Evolutionary conservation across 371 early-diverging fungal genomes (phyloP), one percentile per base, ranked within the genome.

Genomic region (Circinella minor): DNA sequence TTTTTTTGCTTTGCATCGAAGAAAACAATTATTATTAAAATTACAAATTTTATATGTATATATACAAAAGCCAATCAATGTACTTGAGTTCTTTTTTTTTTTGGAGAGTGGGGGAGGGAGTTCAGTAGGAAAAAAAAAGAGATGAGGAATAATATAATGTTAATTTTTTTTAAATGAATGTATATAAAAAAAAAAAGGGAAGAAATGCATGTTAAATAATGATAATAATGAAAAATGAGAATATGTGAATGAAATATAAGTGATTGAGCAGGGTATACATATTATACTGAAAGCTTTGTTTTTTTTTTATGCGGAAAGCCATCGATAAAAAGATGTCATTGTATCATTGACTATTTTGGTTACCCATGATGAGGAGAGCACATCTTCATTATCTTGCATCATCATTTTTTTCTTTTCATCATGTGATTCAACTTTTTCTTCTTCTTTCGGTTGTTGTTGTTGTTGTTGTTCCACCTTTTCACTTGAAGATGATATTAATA

Each of bases 81-180:
- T 9, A 43, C 43, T 43, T 43, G 43, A 6, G 9, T 43, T n/a
- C n/a, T n/a, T 9, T 39, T 43, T 9, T 43, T 43, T 43, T 43
- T 43, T 43, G 43, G 11, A 11, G 43, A 43, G 3, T 1, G 43
- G 11, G 43, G 43, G 43, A 2, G 27, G 27, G n/a, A n/a, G n/a
- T n/a, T n/a, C n/a, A n/a, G n/a, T n/a, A n/a, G n/a, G n/a, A n/a
- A n/a, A n/a, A n/a, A n/a, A n/a, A n/a, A n/a, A n/a, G n/a, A 27
- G 27, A 27, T 27, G 27, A 27, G 27, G 27, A 27, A 27, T 27
- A 27, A 27, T 27, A 27, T 27, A 27, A 27, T 27, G 27, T 2
- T 27, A 43, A 43, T 43, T 9, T 43, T 43, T 43, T 43, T 43
- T 98, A 89, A 43, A 90, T 89, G 79, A 97, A 93, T 43, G 43